phyloP scores from a whole-genome alignment of 139 green algal species.

The Pseudopediastrum boryanum region DNA sequence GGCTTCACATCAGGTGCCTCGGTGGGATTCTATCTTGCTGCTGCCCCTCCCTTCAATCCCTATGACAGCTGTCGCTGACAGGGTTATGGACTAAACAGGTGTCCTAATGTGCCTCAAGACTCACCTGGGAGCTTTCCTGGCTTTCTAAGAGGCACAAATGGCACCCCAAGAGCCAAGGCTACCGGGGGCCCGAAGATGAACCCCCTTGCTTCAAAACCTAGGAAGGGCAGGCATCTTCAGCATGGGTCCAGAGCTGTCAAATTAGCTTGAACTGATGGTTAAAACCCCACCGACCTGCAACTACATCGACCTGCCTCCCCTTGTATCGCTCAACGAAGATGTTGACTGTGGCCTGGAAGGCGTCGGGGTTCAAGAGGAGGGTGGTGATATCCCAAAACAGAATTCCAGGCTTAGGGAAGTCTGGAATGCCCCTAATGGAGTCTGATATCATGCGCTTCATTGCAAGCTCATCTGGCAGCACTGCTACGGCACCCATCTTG shows the following conservation, averaged over 20 bases:
- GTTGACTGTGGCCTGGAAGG: slow-evolving; percentile 88
- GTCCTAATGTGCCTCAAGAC: no score
- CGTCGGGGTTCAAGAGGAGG: slow-evolving; percentile 85
- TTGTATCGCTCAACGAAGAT: slow-evolving; percentile 82
- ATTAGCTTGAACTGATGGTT: background rate
- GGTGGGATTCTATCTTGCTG: no score
- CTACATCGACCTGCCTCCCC: slow-evolving; percentile 77
- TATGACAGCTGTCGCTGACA: no score
- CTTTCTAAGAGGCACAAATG: slow-evolving; percentile 97
- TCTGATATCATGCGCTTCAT: slow-evolving; percentile 59
- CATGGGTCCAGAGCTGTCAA: background rate
- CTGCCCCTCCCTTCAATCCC: no score
- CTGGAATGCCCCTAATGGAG: slow-evolving; percentile 72
- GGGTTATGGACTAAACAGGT: no score
- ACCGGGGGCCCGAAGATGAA: slow-evolving; percentile 98
- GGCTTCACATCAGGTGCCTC: no score
- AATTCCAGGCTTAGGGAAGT: slow-evolving; percentile 94
- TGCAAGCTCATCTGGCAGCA: no score
- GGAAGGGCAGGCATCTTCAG: background rate
- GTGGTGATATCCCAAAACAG: slow-evolving; percentile 97
- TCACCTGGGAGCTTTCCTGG: slow-evolving; percentile 96
- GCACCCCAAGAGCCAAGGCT: slow-evolving; percentile 79
- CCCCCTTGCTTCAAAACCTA: slow-evolving; percentile 96
- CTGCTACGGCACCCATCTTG: no score
- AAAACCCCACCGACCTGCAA: slow-evolving; percentile 72